Evolutionary conservation across 495 filamentous ascomycete genomes (phyloP), one percentile per base, ranked within the genome.

Genomic region (Trichocladium antarcticum): DNA sequence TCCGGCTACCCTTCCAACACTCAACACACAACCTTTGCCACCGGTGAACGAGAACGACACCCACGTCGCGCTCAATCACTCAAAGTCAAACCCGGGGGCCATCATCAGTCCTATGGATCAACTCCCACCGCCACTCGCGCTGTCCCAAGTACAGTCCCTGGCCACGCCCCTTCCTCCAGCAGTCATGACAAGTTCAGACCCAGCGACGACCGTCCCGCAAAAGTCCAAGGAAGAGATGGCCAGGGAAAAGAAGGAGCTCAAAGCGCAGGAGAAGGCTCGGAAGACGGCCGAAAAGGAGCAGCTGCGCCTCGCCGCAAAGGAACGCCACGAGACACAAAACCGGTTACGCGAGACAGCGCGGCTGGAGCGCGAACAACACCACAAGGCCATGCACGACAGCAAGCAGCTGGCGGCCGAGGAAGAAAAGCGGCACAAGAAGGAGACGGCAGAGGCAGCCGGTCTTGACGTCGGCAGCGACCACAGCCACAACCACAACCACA

Each of bases 241-340:
- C 34, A 59, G 63, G 1, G 74, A 73, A 40, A 78, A 77, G 66
- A 74, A 72, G 54, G 73, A 69, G 62, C 53, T 54, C 10, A 73
- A 72, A 36, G 67, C 75, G 19, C 80, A 76, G 49, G 80, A 83
- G 49, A 83, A 84, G 17, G 78, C 78, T 17, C 80, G 82, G 20
- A 89, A 83, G 56, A 82, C 72, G 69, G 46, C 78, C 1, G 77
- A 83, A 54, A 77, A 78, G 51, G 79, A 78, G 34, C 72, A 79
- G 47, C 83, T 80, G 53, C 84, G 85, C 27, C 57, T 74, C 10
- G 79, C 85, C 20, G 66, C 69, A 35, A 73, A 72, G 51, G 60
- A 68, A 51, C 66, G 63, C 17, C 56, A 59, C 29, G 69, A 75
- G 22, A 54, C 55, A 6, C 54, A 56, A 5, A 49, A 56, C 1